Base-by-base conservation (phyloP, 2,329 filamentous ascomycete species). In the Neophaeococcomyces aloes region DNA sequence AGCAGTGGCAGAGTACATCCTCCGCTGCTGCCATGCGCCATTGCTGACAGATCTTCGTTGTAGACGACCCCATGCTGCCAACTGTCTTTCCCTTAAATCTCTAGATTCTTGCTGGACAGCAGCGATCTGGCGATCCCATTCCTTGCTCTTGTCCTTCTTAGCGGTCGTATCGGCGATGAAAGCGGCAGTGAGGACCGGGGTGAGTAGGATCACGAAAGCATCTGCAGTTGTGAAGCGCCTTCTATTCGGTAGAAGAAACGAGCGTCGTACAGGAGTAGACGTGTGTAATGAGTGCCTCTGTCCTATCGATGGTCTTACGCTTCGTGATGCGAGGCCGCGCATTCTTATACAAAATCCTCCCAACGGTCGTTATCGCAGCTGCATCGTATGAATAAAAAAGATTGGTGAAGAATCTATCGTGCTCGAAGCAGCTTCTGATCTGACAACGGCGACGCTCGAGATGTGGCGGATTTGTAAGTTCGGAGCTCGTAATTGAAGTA, bases 61-160 rank as follows among this genome's bases (percentile, higher is more conserved):
- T 18, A 53, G 30, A 7, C 42, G 33, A 27, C 29, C 44, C 45
- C 48, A 45, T 40, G 48, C 18, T 35, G 43, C 46, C 17, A 31
- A 25, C 36, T 53, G 51, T 32, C 48, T 43, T 39, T 48, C 45
- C n/a, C 47, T 36, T 14, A 55, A 31, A 25, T 46, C 19, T 13
- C 45, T 39, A 38, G 51, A 45, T 31, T 55, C 52, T 42, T 47
- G 39, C 29, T 52, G 35, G 15, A 53, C 44, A 2, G 25, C 43
- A 17, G 44, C 39, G 14, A 55, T 46, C 19, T 47, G 50, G 7
- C 48, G 41, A 27, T 55, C 52, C 52, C 52, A 55, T n/a, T 55
- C 49, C 36, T 36, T 53, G 21, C 51, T 38, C 29, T 51, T 45
- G 31, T 52, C 49, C 23, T 46, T 44, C 36, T 55, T 55, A 47